Base-by-base conservation (phyloP, 2,329 filamentous ascomycete genomes). In the Cryphonectria radicalis region DNA sequence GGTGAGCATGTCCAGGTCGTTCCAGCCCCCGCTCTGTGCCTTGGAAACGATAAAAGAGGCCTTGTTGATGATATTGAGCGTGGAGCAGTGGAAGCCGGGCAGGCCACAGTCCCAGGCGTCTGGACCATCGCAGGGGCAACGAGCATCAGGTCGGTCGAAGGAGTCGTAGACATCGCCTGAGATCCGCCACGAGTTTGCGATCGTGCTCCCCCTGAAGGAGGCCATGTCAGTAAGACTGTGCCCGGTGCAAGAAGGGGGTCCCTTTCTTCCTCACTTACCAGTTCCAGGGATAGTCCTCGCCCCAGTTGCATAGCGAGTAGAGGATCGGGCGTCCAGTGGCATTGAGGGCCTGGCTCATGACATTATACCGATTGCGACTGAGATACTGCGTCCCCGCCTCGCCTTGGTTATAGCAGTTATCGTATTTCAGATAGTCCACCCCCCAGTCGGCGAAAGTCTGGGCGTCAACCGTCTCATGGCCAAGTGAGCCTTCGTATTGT, bases 401-500 rank as follows among this genome's bases (percentile, higher is more conserved):
- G 40, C 76, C 77, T 67, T 76, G 75, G 62, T 79, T 78, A 71
- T 79, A 79, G 74, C 85, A 87, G 74, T 86, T 86, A 73, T 87
- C 85, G 73, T 87, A 87, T 78, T 87, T 87, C 53, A 87, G 78
- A 66, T 86, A 86, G 74, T 87, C 85, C 68, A 87, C 80, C 1
- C 84, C 84, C 86, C 86, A 88, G 17, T 81, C 79, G 1, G 85
- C 84, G 74, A 86, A 89, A 0, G 82, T 83, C 73, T 84, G 74
- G 0, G 87, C 88, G 75, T 89, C 88, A 13, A 85, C 77, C 4
- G 80, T 76, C 74, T 90, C 88, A 73, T 85, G 83, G 11, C 85
- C 86, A 25, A 88, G 76, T 40, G 83, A 85, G 1, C 84, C 87
- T 28, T 65, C 83, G 74, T 86, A 88, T 42, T 82, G 81, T 1